Evolutionary conservation across 805 yeast genomes (phyloP), one percentile per base, ranked within the genome.

Genomic region (Yamadazyma akitaensis): DNA sequence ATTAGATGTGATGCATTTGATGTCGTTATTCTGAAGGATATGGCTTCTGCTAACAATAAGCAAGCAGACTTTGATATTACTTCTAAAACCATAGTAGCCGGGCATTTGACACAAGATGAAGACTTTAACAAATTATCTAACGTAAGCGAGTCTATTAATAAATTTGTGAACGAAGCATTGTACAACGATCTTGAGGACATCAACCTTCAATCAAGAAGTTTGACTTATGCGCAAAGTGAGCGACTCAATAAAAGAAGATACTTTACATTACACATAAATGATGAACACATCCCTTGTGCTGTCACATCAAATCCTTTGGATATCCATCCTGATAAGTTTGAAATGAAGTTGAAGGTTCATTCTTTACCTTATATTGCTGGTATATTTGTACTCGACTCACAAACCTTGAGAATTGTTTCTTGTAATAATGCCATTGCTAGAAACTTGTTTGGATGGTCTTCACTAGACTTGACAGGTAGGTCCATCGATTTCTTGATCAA

Each of bases 331-430:
- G 68, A 72, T 13, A 60, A 59, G 18, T 33, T 43, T 9, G 72
- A 71, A 48, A 61, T 82, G 17, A 79, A 84, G 56, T 59, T 88
- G 46, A 84, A 85, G 53, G 75, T 88, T 16, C 91, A 86, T 58
- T 75, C 91, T 4, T 64, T 88, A 55, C 96, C 96, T 0, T 87
- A 88, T 63, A 86, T 88, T 55, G 94, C 96, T 1, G 97, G 97
- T 35, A 79, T 88, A 24, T 82, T 89, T 57, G 82, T 88, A 11
- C 69, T 89, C 12, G 81, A 84, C 41, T 71, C 83, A 1, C 61
- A 61, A 24, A 63, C 63, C 39, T 76, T 72, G 53, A 65, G 70
- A 7, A 72, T 89, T 33, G 61, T 86, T n/a, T 82, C 92, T 11
- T 85, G 85, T 60, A 89, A 89, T 64, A 79, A 80, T 51, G 88